These are phyloP conservation scores for Aureoboletus auriporus DNA, from an alignment of 768 basidiomycete species.

Conservation along the genomic window DNA sequence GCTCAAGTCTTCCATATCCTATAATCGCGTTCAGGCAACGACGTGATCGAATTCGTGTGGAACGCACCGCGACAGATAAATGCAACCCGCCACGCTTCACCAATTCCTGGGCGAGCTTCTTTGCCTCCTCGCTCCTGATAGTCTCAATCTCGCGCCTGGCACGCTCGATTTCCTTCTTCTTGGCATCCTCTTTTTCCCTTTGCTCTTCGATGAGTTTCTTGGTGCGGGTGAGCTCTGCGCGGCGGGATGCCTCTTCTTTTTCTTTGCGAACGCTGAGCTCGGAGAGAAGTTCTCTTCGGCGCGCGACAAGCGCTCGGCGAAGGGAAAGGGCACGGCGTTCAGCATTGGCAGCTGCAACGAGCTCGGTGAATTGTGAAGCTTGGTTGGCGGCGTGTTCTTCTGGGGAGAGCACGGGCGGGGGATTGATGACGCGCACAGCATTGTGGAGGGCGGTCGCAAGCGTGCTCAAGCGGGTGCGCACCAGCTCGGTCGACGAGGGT, in stretches of 20 bases:
- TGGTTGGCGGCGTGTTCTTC: slow-evolving; percentile 43
- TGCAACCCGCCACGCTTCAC: slow-evolving; percentile 75
- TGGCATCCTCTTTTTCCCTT: slow-evolving; percentile 56
- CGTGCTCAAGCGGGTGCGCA: slow-evolving; percentile 72
- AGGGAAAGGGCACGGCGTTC: slow-evolving; percentile 78
- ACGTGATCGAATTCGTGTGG: neutral
- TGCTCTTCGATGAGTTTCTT: slow-evolving; percentile 70
- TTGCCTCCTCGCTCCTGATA: slow-evolving; percentile 66
- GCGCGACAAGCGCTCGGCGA: slow-evolving; percentile 75
- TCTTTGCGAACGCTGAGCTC: slow-evolving; percentile 84
- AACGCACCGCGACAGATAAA: slow-evolving; percentile 65
- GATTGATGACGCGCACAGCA: slow-evolving; percentile 57
- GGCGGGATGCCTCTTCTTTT: slow-evolving; percentile 79
- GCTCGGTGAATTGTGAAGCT: slow-evolving; percentile 50
- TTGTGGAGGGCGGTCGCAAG: slow-evolving; percentile 73
- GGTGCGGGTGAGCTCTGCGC: slow-evolving; percentile 61
- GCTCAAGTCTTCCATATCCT: slow-evolving; percentile 83
- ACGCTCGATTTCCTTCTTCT: slow-evolving; percentile 69
- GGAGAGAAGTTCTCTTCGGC: slow-evolving; percentile 79
- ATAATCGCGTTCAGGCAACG: neutral
- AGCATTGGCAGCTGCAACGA: slow-evolving; percentile 61
- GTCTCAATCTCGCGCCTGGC: slow-evolving; percentile 65
- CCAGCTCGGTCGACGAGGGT: slow-evolving; percentile 65
- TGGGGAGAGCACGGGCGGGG: slow-evolving; percentile 33
- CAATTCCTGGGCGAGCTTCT: slow-evolving; percentile 80